Percentiles rank a stretch among this genome's conserved stretches.
phyloP scores from a whole-genome alignment of 2,329 filamentous ascomycete species.

The Grosmannia clavigera region DNA sequence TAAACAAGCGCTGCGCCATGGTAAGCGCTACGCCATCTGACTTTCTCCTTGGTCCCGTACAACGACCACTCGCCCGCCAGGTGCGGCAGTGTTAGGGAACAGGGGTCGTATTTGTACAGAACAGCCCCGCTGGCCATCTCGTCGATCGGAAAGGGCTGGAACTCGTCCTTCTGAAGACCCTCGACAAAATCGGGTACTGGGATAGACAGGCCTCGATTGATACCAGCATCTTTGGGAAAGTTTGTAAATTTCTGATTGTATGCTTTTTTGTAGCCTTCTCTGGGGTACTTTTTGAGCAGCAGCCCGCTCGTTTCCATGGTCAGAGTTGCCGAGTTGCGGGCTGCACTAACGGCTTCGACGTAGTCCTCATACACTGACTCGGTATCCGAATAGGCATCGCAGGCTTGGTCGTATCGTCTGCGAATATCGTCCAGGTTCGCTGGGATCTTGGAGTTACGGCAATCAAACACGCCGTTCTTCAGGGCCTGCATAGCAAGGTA shows the following conservation, averaged over 20 bases:
- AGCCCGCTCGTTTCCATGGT: neutral
- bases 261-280: neutral
- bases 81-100: slow-evolving; percentile 17
- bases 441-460: neutral
- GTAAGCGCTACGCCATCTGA: slow-evolving; percentile 12
- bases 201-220: neutral
- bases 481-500: neutral
- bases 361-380: neutral
- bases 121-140: slow-evolving; percentile 3
- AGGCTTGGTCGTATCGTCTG: neutral
- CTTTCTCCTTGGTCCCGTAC: slow-evolving; percentile 5
- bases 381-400: neutral
- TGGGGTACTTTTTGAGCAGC: neutral
- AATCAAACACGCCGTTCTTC: neutral
- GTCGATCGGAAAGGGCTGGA: neutral
- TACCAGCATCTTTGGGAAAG: neutral
- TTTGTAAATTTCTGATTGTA: neutral
- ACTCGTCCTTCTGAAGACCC: neutral
- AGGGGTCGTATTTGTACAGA: slow-evolving; percentile 10
- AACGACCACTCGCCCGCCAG: slow-evolving; percentile 15
- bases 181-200: neutral
- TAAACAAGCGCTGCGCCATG: slow-evolving; percentile 18
- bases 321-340: neutral
- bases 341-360: neutral
- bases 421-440: neutral